These are phyloP conservation scores for Tylopilus subfusipes DNA, from an alignment of 768 basidiomycete genomes.

Conservation along the genomic window DNA sequence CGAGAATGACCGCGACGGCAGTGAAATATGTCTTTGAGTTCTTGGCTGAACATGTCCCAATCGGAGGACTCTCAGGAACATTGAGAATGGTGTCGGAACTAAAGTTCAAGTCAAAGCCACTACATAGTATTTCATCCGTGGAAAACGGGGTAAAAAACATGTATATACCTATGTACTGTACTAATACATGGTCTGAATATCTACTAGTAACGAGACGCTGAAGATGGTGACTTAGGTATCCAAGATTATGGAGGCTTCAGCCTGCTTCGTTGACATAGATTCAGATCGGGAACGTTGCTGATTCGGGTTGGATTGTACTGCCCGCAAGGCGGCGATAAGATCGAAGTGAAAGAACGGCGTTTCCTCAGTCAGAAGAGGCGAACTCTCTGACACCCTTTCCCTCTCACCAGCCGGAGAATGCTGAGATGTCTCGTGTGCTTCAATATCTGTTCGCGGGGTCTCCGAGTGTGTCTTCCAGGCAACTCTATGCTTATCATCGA, in stretches of 20 bases:
- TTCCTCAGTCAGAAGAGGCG: constrained; percentile 43
- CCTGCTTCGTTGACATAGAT: constrained; percentile 8
- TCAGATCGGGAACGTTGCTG: constrained; percentile 4
- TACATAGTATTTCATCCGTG: too few species aligned
- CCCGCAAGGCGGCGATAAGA: constrained; percentile 63
- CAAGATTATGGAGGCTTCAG: not conserved
- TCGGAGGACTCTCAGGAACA: not conserved
- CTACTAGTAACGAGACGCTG: not conserved
- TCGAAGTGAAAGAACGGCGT: constrained; percentile 95
- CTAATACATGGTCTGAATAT: too few species aligned
- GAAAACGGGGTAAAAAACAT: too few species aligned
- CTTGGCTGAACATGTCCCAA: constrained; percentile 5
- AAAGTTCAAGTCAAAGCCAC: too few species aligned
- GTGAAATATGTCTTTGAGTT: not conserved
- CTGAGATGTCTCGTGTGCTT: constrained; percentile 28
- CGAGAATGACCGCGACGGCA: not conserved
- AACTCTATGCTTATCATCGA: constrained; percentile 41
- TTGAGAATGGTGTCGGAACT: too few species aligned
- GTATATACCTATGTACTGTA: too few species aligned
- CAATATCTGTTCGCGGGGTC: constrained; percentile 28
- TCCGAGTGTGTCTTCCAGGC: constrained; percentile 12
- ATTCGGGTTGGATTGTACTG: constrained; percentile 51
- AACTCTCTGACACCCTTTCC: constrained; percentile 2
- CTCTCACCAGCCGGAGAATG: not conserved
- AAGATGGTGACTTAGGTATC: not conserved